A percentile compares a stretch with the other conserved stretches of the same genome.
Evolutionary conservation across 768 basidiomycete species (phyloP).

Genomic region (Trametopsis cervina): DNA sequence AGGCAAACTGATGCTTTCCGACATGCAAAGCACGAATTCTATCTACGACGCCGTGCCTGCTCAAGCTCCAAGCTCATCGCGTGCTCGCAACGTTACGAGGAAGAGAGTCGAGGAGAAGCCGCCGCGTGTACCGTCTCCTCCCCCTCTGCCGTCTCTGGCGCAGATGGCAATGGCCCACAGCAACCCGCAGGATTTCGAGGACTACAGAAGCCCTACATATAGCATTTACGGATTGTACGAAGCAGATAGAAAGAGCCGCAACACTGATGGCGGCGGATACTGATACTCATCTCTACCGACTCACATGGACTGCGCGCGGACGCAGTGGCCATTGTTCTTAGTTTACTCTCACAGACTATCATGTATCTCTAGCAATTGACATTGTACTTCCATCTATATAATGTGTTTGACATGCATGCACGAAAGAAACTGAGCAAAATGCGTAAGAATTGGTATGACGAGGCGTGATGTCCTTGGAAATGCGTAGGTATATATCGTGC

Average conservation of each 20-base stretch:
- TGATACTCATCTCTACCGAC: constrained; percentile 6
- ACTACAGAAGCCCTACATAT: constrained; percentile 76
- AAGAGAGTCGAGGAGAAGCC: constrained; percentile 49
- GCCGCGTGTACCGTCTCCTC: constrained; percentile 76
- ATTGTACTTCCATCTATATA: not conserved
- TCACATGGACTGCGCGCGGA: not conserved
- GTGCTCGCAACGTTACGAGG: constrained; percentile 26
- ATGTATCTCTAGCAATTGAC: not conserved
- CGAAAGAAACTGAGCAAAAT: no score
- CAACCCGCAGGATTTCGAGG: constrained; percentile 53
- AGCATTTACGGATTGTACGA: constrained; percentile 76
- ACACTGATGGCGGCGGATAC: constrained; percentile 17
- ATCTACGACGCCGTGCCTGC: constrained; percentile 17
- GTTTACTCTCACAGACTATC: not conserved
- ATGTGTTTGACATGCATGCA: no score
- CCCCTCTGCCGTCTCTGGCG: constrained; percentile 61
- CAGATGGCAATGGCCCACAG: constrained; percentile 70
- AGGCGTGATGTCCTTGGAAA: no score
- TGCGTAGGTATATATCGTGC: no score
- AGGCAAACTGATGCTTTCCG: constrained; percentile 57
- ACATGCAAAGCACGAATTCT: constrained; percentile 32
- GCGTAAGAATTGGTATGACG: no score
- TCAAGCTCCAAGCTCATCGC: constrained; percentile 17
- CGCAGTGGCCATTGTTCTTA: no score
- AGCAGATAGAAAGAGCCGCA: constrained; percentile 47